These are phyloP conservation scores for Iberis pinnata DNA, from an alignment of 345 rosid species.

Conservation along the genomic window DNA sequence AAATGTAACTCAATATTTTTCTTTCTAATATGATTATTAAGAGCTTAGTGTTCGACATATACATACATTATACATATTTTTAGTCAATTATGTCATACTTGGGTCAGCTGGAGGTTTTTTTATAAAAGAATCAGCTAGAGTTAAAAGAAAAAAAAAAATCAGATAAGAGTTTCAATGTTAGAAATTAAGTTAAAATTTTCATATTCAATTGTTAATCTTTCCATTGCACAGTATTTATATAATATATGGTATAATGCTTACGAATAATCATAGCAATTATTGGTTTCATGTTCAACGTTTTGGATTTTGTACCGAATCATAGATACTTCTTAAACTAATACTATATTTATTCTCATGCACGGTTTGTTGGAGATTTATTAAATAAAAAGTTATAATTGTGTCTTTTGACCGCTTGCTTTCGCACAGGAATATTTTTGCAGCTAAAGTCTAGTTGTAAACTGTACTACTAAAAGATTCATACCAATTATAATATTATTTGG, in stretches of 20 bases:
- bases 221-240: conserved; percentile 10
- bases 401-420: conserved; percentile 35
- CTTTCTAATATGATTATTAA: too few relatives aligned
- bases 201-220: neutral
- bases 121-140: too few relatives aligned
- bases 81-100: too few relatives aligned
- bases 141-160: too few relatives aligned
- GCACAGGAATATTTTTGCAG: conserved; percentile 29
- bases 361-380: conserved; percentile 18
- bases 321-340: conserved; percentile 18
- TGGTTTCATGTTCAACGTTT: conserved; percentile 38
- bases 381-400: conserved; percentile 18
- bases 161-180: conserved; percentile 20
- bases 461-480: conserved; percentile 27
- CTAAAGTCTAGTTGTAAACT: conserved; percentile 30
- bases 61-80: too few relatives aligned
- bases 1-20: too few relatives aligned
- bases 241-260: conserved; percentile 17
- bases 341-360: conserved; percentile 24
- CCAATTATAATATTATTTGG: conserved; percentile 14
- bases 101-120: too few relatives aligned
- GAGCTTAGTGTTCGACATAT: too few relatives aligned
- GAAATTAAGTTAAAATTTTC: neutral
- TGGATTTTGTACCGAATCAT: conserved; percentile 36
- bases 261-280: conserved; percentile 34